Conservation (phyloP, 2,329 filamentous ascomycete genomes). For the Aspergillus sp. region DNA sequence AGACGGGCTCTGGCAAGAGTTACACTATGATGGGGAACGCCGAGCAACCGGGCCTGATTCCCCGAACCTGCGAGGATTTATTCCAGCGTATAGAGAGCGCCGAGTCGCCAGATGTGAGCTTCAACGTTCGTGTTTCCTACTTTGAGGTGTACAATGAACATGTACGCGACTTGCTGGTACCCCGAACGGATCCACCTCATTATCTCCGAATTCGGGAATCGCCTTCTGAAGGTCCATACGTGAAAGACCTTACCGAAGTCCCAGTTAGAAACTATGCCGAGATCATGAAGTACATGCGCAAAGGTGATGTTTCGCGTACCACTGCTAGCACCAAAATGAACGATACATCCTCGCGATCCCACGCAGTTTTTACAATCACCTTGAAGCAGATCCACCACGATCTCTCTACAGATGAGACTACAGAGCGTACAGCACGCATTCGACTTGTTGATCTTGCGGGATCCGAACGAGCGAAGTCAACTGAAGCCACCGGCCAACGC, state of each 20-base stretch:
- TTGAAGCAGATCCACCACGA: conserved; percentile 98
- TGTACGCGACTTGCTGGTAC: conserved; percentile 87
- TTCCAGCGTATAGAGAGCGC: conserved; percentile 88
- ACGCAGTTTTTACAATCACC: conserved; percentile 97
- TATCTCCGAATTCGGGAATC: conserved; percentile 98
- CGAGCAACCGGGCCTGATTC: conserved; percentile 86
- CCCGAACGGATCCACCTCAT: conserved; percentile 74
- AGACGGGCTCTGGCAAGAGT: conserved; percentile 95
- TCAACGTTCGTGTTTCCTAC: conserved; percentile 96
- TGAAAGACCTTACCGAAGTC: conserved; percentile 93
- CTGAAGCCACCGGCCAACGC: conserved; percentile 87
- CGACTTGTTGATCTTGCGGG: conserved; percentile 92
- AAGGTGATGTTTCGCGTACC: conserved; percentile 83
- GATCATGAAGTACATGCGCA: conserved; percentile 86
- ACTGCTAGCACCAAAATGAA: conserved; percentile 98
- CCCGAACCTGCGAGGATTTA: conserved; percentile 90
- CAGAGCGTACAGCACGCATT: conserved; percentile 90
- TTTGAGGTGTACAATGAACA: conserved; percentile 99
- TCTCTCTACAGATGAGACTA: conserved; percentile 95
- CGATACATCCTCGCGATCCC: conserved; percentile 92
- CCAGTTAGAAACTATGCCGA: conserved; percentile 84
- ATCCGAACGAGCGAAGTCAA: conserved; percentile 91
- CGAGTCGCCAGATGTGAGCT: conserved; percentile 87
- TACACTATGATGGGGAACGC: conserved; percentile 96
- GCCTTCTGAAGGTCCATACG: conserved; percentile 90